Conservation (phyloP, 371 early-diverging fungal genomes). For the Dinochytrium kinnereticum region DNA sequence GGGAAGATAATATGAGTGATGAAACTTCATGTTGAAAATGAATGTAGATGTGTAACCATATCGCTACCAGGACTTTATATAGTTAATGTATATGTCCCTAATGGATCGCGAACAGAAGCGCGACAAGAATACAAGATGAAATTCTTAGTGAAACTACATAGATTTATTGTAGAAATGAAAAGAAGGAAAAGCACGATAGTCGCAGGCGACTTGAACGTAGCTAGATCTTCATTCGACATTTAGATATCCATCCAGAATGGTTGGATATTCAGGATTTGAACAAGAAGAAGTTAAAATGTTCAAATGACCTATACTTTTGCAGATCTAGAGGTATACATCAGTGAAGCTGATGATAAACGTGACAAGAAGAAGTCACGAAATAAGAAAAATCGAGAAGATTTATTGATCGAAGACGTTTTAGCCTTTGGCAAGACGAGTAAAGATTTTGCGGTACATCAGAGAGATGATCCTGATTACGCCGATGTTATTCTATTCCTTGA, state of each 20-base stretch:
- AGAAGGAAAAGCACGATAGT: slow-evolving; percentile 17
- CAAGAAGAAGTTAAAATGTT: slow-evolving; percentile 14
- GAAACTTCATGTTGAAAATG: not conserved
- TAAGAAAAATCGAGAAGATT: not conserved
- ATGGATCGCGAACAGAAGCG: slow-evolving; percentile 15
- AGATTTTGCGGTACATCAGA: slow-evolving; percentile 8
- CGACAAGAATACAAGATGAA: slow-evolving; percentile 20
- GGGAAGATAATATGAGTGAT: not conserved
- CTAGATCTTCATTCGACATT: slow-evolving; percentile 7
- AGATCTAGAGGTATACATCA: slow-evolving; percentile 10
- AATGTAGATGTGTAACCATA: slow-evolving; percentile 5
- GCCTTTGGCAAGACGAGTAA: not conserved
- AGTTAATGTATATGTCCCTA: slow-evolving; percentile 28
- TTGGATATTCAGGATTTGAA: slow-evolving; percentile 12
- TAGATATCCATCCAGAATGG: not conserved
- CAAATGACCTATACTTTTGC: not conserved
- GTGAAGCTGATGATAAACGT: not conserved
- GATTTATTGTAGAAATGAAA: slow-evolving; percentile 1
- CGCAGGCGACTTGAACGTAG: slow-evolving; percentile 26
- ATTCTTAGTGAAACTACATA: slow-evolving; percentile 17
- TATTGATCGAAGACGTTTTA: not conserved
- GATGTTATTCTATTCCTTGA: not conserved
- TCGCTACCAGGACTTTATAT: not conserved
- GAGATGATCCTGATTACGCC: not conserved
- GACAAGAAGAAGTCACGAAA: not conserved